Percentiles rank a stretch among this genome's conserved stretches.
These are phyloP conservation scores for Sporisorium scitamineum DNA, from an alignment of 1,284 basidiomycete genomes.

Conservation along the genomic window DNA sequence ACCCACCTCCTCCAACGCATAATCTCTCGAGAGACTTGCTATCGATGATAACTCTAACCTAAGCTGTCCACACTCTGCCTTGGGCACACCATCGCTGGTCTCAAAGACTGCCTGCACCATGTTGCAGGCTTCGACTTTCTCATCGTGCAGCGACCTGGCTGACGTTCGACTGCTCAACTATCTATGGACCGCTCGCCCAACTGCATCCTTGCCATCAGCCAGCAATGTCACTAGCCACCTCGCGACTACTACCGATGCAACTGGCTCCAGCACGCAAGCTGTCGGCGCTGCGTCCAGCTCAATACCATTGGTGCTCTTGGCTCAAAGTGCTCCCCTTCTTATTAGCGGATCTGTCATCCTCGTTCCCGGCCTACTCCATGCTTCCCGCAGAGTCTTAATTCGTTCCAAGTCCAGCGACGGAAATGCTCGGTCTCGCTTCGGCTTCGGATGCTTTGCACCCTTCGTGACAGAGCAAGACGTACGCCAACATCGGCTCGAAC, in stretches of 20 bases:
- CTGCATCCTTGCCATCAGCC: background rate
- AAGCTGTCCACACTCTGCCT: background rate
- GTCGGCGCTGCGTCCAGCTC: background rate
- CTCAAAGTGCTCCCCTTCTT: constrained; percentile 12
- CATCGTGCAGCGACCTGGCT: constrained; percentile 1
- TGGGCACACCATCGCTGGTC: background rate
- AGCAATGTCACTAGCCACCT: background rate
- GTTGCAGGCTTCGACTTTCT: background rate
- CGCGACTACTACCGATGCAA: background rate
- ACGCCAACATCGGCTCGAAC: constrained; percentile 15
- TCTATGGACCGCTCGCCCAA: background rate
- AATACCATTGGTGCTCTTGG: constrained; percentile 1
- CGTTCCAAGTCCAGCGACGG: background rate
- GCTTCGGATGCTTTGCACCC: constrained; percentile 27
- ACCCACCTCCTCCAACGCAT: background rate
- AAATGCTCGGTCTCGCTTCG: background rate
- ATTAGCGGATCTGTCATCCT: constrained; percentile 3
- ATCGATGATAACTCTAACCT: constrained; percentile 1
- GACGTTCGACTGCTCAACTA: constrained; percentile 15
- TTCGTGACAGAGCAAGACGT: constrained; percentile 41
- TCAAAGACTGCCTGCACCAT: background rate
- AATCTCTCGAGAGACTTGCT: background rate
- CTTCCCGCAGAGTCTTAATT: background rate
- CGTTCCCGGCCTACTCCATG: background rate
- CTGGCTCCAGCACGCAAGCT: background rate